These are phyloP conservation scores for Scheffersomyces stambukii DNA, from an alignment of 1,139 yeast genomes.

Conservation along the genomic window DNA sequence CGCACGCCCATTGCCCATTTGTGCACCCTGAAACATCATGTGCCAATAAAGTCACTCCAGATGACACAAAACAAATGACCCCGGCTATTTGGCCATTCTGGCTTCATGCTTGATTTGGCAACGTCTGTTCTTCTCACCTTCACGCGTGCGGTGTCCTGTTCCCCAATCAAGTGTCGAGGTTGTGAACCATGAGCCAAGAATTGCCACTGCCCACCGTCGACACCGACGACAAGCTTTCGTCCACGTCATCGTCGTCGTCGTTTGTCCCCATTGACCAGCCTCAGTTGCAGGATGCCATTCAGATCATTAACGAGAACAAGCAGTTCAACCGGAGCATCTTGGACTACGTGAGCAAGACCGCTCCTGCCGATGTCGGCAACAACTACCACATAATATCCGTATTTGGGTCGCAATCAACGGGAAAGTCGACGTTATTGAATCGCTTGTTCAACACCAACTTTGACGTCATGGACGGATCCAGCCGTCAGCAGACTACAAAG, in stretches of 20 bases:
- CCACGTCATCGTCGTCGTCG: slow-evolving; percentile 28
- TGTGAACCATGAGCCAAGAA: too few relatives aligned
- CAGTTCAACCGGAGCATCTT: slow-evolving; percentile 45
- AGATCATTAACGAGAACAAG: slow-evolving; percentile 77
- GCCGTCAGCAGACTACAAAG: slow-evolving; percentile 85
- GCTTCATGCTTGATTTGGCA: too few relatives aligned
- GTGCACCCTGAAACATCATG: too few relatives aligned
- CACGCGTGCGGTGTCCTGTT: too few relatives aligned
- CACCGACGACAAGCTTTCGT: slow-evolving; percentile 4
- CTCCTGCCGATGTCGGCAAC: slow-evolving; percentile 46
- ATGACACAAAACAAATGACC: too few relatives aligned
- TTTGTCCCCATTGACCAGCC: slow-evolving; percentile 39
- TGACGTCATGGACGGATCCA: slow-evolving; percentile 87
- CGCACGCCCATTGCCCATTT: too few relatives aligned
- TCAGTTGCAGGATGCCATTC: slow-evolving; percentile 44
- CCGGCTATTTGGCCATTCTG: too few relatives aligned
- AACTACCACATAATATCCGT: slow-evolving; percentile 90
- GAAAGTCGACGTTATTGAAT: slow-evolving; percentile 88
- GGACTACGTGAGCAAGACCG: slow-evolving; percentile 35
- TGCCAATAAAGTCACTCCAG: too few relatives aligned
- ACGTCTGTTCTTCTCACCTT: too few relatives aligned
- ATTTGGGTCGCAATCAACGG: slow-evolving; percentile 96
- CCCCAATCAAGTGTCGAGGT: too few relatives aligned
- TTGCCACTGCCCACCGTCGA: too few relatives aligned
- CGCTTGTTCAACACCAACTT: slow-evolving; percentile 79